These are phyloP conservation scores for Hypomontagnella submonticulosa DNA, from an alignment of 495 filamentous ascomycete species.

Conservation along the genomic window DNA sequence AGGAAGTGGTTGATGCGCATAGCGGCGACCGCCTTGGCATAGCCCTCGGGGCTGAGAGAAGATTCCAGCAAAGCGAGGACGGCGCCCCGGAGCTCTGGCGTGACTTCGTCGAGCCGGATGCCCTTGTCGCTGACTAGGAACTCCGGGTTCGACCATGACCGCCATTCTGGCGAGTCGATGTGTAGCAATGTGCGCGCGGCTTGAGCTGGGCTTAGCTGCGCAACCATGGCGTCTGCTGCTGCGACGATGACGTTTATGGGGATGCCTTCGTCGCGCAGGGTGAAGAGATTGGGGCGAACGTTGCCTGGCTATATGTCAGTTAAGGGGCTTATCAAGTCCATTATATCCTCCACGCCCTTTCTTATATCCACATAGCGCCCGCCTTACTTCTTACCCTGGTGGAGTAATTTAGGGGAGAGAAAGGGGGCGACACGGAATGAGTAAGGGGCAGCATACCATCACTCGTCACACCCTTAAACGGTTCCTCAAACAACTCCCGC, in stretches of 20 bases:
- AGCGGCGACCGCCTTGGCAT: constrained; percentile 72
- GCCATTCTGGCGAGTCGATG: constrained; percentile 77
- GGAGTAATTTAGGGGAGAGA: neutral
- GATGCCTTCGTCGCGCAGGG: constrained; percentile 68
- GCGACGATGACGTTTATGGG: constrained; percentile 66
- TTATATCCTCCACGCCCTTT: neutral
- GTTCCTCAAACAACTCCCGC: constrained; percentile 71
- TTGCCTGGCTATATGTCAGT: constrained; percentile 52
- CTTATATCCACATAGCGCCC: neutral
- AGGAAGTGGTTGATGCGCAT: constrained; percentile 86
- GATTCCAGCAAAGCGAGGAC: constrained; percentile 64
- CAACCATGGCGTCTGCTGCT: constrained; percentile 57
- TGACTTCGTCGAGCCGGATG: constrained; percentile 71
- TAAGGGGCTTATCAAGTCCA: no score
- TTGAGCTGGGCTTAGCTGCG: constrained; percentile 60
- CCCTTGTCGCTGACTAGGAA: constrained; percentile 71
- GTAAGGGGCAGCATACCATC: constrained; percentile 62
- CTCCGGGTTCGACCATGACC: constrained; percentile 81
- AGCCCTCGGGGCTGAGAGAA: constrained; percentile 74
- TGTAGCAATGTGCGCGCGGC: constrained; percentile 62
- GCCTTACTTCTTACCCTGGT: neutral
- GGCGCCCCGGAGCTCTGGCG: constrained; percentile 53
- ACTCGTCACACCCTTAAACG: constrained; percentile 75
- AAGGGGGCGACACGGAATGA: constrained; percentile 7
- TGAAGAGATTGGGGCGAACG: constrained; percentile 67